Evolutionary conservation across 2,329 filamentous ascomycete genomes (phyloP).

Genomic region (Sphaerulina vaccinii): DNA sequence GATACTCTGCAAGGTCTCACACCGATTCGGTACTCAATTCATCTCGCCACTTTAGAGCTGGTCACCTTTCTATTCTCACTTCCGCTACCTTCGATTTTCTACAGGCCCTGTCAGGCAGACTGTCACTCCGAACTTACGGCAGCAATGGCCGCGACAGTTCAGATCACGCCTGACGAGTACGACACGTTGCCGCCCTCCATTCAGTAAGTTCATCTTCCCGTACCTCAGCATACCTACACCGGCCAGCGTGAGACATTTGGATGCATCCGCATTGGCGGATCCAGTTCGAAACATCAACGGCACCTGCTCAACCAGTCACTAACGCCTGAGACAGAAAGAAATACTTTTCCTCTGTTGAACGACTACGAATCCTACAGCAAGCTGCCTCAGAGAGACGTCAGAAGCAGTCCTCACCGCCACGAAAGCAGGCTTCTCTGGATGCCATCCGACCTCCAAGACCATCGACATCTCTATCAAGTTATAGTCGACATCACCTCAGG

Average conservation of each 20-base stretch:
- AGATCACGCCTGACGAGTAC: constrained; percentile 41
- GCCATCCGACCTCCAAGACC: constrained; percentile 25
- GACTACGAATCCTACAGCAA: constrained; percentile 63
- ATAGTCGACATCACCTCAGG: constrained; percentile 4
- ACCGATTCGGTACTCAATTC: neutral
- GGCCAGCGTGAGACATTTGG: too few relatives aligned
- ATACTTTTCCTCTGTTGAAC: constrained; percentile 73
- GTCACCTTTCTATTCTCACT: neutral
- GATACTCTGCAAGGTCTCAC: constrained; percentile 2
- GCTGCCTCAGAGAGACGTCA: constrained; percentile 37
- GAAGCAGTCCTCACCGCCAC: constrained; percentile 22
- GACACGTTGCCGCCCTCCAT: constrained; percentile 44
- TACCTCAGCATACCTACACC: neutral
- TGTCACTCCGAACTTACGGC: neutral
- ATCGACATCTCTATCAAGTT: constrained; percentile 19
- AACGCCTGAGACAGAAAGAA: constrained; percentile 46
- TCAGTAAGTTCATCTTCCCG: constrained; percentile 40
- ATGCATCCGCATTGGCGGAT: too few relatives aligned
- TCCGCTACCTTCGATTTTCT: too few relatives aligned
- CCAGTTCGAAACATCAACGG: too few relatives aligned
- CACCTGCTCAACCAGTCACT: constrained; percentile 16
- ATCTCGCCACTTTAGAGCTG: neutral
- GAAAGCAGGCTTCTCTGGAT: constrained; percentile 33
- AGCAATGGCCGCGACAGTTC: constrained; percentile 17
- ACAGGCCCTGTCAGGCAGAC: neutral